phyloP scores from a whole-genome alignment of 192 early-diverging fungal species.

The Umbelopsis ramanniana region DNA sequence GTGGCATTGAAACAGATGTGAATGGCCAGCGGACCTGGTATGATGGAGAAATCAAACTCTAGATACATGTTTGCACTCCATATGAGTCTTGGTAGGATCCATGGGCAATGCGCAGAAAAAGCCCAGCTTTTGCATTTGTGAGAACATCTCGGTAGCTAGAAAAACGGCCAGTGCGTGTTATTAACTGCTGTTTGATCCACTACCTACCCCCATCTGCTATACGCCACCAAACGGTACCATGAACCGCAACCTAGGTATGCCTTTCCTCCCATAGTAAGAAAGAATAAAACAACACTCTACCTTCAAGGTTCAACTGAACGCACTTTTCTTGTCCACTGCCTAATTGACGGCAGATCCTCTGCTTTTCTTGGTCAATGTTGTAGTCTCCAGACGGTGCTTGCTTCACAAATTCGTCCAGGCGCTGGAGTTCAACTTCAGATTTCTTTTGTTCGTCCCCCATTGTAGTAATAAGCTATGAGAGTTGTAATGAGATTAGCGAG shows the following conservation, averaged over 20 bases:
- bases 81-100: slow-evolving; percentile 48
- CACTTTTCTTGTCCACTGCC: slow-evolving; percentile 37
- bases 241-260: too few relatives aligned
- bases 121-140: slow-evolving; percentile 53
- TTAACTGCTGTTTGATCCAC: not conserved
- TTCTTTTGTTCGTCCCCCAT: slow-evolving; percentile 17
- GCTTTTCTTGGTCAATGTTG: slow-evolving; percentile 45
- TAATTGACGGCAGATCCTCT: slow-evolving; percentile 36
- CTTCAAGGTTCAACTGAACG: slow-evolving; percentile 44
- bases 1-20: not conserved
- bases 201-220: too few relatives aligned
- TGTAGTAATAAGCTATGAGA: not conserved
- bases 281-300: slow-evolving; percentile 26
- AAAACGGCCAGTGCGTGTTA: not conserved
- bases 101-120: slow-evolving; percentile 53
- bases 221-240: too few relatives aligned
- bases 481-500: not conserved
- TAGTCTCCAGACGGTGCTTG: slow-evolving; percentile 38
- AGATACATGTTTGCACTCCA: slow-evolving; percentile 47
- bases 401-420: slow-evolving; percentile 39
- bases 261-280: not conserved
- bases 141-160: slow-evolving; percentile 45
- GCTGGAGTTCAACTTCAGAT: slow-evolving; percentile 28
- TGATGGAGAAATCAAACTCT: not conserved
- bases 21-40: slow-evolving; percentile 2